Base-by-base conservation (phyloP, 1,284 basidiomycete species). In the Pseudozyma pruni region DNA sequence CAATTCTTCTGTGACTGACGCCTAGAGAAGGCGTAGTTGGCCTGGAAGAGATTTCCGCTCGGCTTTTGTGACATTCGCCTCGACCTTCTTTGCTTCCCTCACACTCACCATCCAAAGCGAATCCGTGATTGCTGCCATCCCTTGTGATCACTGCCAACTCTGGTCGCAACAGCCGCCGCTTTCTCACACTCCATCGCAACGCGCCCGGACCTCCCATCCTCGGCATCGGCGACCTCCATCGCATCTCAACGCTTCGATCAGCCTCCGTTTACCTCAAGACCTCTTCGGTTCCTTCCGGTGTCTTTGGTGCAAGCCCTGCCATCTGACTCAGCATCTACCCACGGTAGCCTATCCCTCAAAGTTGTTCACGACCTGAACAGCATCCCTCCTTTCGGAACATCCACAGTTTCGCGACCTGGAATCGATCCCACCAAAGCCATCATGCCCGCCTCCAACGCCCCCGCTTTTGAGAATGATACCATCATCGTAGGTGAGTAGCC, bases 401-500 rank as follows among this genome's bases (percentile, higher is more conserved):
- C 37, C 31, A 17, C 17, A 11, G 8, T 29, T 11, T 11, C 27
- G 11, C 27, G 11, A 11, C 27, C 11, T 11, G 27, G 27, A 29
- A 29, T 46, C 31, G 29, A 20, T 31, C 19, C 38, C 19, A 40
- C 16, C n/a, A n/a, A n/a, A 43, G 38, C 45, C 47, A 59, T 17
- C 34, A 72, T 72, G 69, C 69, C 69, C 14, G 35, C 53, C 17
- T 59, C 63, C 14, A 61, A 53, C 53, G 69, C 63, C 37, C 58
- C 63, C 51, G 59, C 69, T 47, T 72, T 81, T 39, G 59, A 73
- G 40, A 73, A 75, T 55, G 75, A 80, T 17, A 75, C 76, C 27
- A 62, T 77, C 62, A 73, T 81, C 51, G 73, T 80, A 62, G 77
- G 78, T 80, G 62, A 62, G 78, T 78, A 34, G 14, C 14, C 29